Conservation (phyloP, 192 early-diverging fungal species). For the Glomus cerebriforme region DNA sequence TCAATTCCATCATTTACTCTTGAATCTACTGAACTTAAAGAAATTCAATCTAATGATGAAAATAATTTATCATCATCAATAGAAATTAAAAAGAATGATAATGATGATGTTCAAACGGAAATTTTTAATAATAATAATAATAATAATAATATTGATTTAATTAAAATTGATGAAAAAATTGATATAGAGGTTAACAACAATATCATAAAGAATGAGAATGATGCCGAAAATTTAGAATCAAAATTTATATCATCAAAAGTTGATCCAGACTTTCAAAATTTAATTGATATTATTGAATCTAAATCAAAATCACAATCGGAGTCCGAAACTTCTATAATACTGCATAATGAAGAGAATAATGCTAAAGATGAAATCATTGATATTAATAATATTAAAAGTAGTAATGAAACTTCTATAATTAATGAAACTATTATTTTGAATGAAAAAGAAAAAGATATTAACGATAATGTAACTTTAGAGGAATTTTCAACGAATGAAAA, state of each 20-base stretch:
- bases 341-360: not conserved
- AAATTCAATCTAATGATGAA: not conserved
- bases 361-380: not conserved
- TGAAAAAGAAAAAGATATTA: not conserved
- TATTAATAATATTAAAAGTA: not conserved
- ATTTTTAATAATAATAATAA: not conserved
- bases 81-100: not conserved
- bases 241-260: not conserved
- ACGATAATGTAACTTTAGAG: too few species aligned
- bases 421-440: not conserved
- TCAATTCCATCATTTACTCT: not conserved
- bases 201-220: not conserved
- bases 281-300: not conserved
- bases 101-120: not conserved
- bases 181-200: not conserved
- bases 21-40: not conserved
- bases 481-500: not conserved
- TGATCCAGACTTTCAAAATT: not conserved
- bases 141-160: not conserved
- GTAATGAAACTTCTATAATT: not conserved
- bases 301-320: not conserved
- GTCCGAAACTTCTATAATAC: not conserved
- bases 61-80: not conserved
- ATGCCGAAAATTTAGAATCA: not conserved
- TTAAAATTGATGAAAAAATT: not conserved